A percentile compares a stretch with the other conserved stretches of the same genome.
Conservation (phyloP, 805 yeast species). For the Candida fluviatilis region DNA sequence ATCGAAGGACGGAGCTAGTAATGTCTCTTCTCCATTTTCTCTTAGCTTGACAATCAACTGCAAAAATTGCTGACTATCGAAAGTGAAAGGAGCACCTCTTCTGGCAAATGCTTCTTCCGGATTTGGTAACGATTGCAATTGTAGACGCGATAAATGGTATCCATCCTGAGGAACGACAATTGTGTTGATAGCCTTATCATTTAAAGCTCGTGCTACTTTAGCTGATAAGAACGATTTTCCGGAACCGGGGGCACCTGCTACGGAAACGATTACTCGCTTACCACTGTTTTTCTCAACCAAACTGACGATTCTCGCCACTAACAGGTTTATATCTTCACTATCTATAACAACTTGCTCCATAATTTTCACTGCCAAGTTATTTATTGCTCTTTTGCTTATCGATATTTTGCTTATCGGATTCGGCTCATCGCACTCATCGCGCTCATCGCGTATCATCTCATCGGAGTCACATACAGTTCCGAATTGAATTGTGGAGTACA, state of each 20-base stretch:
- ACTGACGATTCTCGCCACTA: conserved; percentile 9
- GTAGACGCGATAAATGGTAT: conserved; percentile 30
- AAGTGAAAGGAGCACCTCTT: conserved; percentile 86
- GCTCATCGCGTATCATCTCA: no score
- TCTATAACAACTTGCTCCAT: conserved; percentile 3
- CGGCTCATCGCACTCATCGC: no score
- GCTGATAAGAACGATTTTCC: conserved; percentile 73
- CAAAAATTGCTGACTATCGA: conserved; percentile 50
- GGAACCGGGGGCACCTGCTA: conserved; percentile 82
- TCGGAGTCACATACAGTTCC: no score
- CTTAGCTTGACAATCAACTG: conserved; percentile 17
- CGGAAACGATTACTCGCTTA: conserved; percentile 36
- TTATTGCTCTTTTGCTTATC: no score
- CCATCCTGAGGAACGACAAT: conserved; percentile 38
- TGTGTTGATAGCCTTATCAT: conserved; percentile 11
- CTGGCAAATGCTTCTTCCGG: conserved; percentile 54
- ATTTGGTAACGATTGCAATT: conserved; percentile 42
- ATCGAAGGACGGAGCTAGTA: conserved; percentile 67
- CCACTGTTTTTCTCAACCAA: conserved; percentile 6
- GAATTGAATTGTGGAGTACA: no score
- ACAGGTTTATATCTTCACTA: conserved; percentile 6
- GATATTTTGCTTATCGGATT: no score
- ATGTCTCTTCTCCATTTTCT: conserved; percentile 19
- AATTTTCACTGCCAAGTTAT: no score
- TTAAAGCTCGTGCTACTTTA: conserved; percentile 31